These are phyloP conservation scores for Cordyceps javanica DNA, from an alignment of 2,329 filamentous ascomycete genomes.

Conservation along the genomic window DNA sequence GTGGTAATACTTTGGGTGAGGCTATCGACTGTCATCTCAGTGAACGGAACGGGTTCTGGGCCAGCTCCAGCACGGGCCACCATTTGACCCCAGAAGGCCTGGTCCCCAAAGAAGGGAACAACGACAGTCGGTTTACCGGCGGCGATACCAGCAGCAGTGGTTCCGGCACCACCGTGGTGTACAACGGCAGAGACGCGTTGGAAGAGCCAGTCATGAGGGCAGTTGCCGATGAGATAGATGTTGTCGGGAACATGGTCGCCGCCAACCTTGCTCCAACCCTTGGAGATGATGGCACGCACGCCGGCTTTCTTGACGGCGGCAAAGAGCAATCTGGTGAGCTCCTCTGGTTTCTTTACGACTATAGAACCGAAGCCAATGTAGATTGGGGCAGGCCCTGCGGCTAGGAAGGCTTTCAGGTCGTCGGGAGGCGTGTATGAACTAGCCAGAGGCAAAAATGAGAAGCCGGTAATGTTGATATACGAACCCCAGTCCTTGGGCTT, in stretches of 20 bases:
- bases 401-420: constrained; percentile 49
- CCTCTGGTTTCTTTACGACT: constrained; percentile 39
- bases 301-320: constrained; percentile 51
- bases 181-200: constrained; percentile 52
- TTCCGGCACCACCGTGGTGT: constrained; percentile 60
- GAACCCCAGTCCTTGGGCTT: constrained; percentile 58
- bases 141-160: constrained; percentile 56
- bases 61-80: constrained; percentile 55
- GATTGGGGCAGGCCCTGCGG: constrained; percentile 46
- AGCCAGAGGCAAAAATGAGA: constrained; percentile 52
- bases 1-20: constrained; percentile 47
- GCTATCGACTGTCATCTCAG: constrained; percentile 49
- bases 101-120: constrained; percentile 60
- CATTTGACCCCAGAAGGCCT: constrained; percentile 62
- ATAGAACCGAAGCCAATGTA: constrained; percentile 14
- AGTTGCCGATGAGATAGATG: constrained; percentile 57
- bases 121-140: constrained; percentile 57
- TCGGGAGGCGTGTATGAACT: constrained; percentile 46
- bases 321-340: constrained; percentile 52
- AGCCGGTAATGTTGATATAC: constrained; percentile 55
- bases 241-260: constrained; percentile 40
- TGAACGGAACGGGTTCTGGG: constrained; percentile 51
- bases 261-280: constrained; percentile 59
- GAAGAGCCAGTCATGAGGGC: constrained; percentile 62
- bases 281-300: constrained; percentile 54